phyloP scores from a whole-genome alignment of 768 basidiomycete genomes.

The Kwoniella dendrophila region DNA sequence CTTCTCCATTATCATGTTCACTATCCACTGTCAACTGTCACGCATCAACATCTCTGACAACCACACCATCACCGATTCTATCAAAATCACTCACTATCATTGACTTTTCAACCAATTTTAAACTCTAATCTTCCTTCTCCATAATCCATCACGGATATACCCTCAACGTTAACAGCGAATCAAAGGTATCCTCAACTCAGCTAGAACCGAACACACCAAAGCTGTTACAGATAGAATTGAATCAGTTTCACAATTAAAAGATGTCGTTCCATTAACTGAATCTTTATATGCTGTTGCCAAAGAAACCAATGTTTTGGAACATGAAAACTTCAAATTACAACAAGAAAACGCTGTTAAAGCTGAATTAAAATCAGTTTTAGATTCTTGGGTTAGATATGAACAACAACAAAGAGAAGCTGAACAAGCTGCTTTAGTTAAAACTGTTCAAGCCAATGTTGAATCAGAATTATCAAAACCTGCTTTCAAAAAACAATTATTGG shows the following conservation, averaged over 20 bases:
- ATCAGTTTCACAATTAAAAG: constrained; percentile 90
- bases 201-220: constrained; percentile 85
- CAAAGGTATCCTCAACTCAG: constrained; percentile 73
- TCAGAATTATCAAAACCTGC: constrained; percentile 66
- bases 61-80: no score
- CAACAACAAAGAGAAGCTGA: constrained; percentile 95
- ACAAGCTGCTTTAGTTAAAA: constrained; percentile 85
- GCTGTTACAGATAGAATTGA: constrained; percentile 91
- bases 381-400: constrained; percentile 98
- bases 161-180: constrained; percentile 60
- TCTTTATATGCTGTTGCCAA: constrained; percentile 89
- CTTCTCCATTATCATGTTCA: background rate
- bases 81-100: background rate
- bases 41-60: no score
- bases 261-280: constrained; percentile 88
- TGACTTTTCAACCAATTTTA: background rate
- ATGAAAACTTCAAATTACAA: constrained; percentile 82
- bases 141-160: constrained; percentile 1
- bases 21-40: no score
- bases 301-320: constrained; percentile 91
- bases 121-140: no score
- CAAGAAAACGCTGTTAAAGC: constrained; percentile 83
- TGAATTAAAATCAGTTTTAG: constrained; percentile 91
- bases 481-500: constrained; percentile 77
- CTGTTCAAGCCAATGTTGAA: constrained; percentile 60